Evolutionary conservation across 2,329 filamentous ascomycete species (phyloP).

Genomic region (Sporothrix globosa): DNA sequence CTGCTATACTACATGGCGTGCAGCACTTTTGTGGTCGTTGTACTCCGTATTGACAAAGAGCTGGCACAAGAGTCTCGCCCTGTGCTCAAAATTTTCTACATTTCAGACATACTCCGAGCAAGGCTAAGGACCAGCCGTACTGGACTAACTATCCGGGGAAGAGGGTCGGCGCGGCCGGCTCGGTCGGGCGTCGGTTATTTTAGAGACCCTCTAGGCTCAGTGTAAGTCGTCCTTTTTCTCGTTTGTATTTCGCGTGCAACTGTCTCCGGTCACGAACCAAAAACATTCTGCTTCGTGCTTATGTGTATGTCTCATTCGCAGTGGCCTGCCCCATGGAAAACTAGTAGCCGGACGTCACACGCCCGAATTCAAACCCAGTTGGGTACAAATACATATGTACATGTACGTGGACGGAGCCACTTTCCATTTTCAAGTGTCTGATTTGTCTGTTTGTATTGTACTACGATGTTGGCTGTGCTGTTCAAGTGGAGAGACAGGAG

Average conservation of each 20-base stretch:
- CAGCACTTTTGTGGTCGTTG: neutral
- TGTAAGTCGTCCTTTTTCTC: neutral
- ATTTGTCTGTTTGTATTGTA: neutral
- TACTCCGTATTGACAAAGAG: too few relatives aligned
- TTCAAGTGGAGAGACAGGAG: neutral
- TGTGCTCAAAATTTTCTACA: neutral
- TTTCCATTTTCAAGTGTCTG: neutral
- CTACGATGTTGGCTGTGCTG: neutral
- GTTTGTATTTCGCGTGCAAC: neutral
- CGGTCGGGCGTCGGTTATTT: conserved; percentile 19
- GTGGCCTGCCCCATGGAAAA: neutral
- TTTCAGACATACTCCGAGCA: neutral
- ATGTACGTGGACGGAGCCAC: conserved; percentile 8
- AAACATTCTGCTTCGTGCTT: neutral
- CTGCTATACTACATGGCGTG: neutral
- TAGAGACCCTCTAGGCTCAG: too few relatives aligned
- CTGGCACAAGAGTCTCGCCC: neutral
- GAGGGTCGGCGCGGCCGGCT: conserved; percentile 30
- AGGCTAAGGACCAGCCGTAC: conserved; percentile 2
- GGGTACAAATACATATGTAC: conserved; percentile 32
- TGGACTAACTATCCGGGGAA: conserved; percentile 26
- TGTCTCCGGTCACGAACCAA: too few relatives aligned
- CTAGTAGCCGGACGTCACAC: neutral
- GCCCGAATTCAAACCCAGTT: conserved; percentile 9
- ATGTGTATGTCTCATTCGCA: conserved; percentile 16